phyloP scores from a whole-genome alignment of 106 monocot genomes.

The Dendrobium chrysotoxum region DNA sequence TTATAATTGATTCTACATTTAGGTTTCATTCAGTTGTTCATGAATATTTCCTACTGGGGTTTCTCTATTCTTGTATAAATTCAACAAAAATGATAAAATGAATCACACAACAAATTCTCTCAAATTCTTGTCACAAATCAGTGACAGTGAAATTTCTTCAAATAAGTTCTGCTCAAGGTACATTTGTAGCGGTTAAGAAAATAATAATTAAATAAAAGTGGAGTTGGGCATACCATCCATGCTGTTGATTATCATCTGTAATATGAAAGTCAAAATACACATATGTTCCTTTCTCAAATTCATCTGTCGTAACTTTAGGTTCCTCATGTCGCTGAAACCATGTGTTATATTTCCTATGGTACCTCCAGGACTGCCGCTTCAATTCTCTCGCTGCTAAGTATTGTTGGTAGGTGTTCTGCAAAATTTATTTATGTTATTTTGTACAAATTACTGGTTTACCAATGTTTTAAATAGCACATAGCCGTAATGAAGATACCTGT shows the following conservation, averaged over 20 bases:
- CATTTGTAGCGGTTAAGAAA: neutral
- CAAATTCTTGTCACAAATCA: no score
- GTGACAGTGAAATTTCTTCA: no score
- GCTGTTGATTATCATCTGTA: constrained; percentile 59
- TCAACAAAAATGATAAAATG: no score
- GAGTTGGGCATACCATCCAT: constrained; percentile 72
- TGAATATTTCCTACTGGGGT: no score
- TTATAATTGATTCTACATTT: no score
- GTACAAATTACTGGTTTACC: constrained; percentile 1
- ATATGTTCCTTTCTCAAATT: constrained; percentile 90
- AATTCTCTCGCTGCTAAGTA: constrained; percentile 91
- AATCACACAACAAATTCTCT: no score
- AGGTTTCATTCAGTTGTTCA: no score
- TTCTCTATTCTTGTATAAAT: no score
- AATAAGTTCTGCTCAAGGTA: no score
- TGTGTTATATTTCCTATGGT: constrained; percentile 84
- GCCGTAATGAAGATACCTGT: constrained; percentile 39
- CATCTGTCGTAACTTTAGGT: constrained; percentile 87
- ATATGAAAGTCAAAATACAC: constrained; percentile 99
- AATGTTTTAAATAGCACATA: neutral
- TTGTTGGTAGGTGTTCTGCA: constrained; percentile 96
- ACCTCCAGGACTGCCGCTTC: constrained; percentile 96
- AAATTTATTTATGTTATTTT: neutral
- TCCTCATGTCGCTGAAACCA: constrained; percentile 99
- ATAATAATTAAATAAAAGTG: neutral